Evolutionary conservation across 2,329 filamentous ascomycete species (phyloP), one percentile per base, ranked within the genome.

Genomic region (Sclerotinia trifoliorum): DNA sequence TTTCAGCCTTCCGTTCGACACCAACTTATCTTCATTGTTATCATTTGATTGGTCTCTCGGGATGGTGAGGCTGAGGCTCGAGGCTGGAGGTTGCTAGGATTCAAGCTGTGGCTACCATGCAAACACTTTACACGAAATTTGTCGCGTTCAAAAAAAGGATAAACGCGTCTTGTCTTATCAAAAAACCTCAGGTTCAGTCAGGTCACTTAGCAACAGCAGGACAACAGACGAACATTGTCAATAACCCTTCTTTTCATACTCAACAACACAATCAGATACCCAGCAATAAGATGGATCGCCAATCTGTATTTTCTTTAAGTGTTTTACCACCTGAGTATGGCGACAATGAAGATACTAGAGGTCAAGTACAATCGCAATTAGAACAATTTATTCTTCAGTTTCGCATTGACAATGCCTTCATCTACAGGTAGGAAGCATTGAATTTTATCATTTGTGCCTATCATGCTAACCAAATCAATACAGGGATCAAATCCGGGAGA

Each of bases 401-500:
- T 78, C 89, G 94, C 77, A 87, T 98, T 54, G 94, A 97, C 80
- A 97, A 96, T 80, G 87, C 90, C 76, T 98, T 97, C 80, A 89
- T 97, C 76, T 99, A 98, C 85, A 88, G 93, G 93, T 94, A 79
- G 81, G 70, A 51, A 44, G 26, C n/a, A 52, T 67, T 52, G 26
- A n/a, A 52, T 67, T 52, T 26, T 39, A 21, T 35, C n/a, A 48
- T 44, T 57, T 58, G n/a, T 19, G 54, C 26, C 26, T 13, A n/a
- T 24, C 26, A 35, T 44, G n/a, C 78, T 83, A 69, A 83, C 56
- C 3, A 2, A 29, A 29, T 48, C 2, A 48, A 21, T 39, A 51
- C 74, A 96, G 95, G 86, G 94, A 98, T 76, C 95, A 98, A 80
- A 87, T 99, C 69, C 88, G 92, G 75, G 93, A 98, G 78, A 99